Conservation (phyloP, 768 basidiomycete species). For the Kwoniella shandongensis region DNA sequence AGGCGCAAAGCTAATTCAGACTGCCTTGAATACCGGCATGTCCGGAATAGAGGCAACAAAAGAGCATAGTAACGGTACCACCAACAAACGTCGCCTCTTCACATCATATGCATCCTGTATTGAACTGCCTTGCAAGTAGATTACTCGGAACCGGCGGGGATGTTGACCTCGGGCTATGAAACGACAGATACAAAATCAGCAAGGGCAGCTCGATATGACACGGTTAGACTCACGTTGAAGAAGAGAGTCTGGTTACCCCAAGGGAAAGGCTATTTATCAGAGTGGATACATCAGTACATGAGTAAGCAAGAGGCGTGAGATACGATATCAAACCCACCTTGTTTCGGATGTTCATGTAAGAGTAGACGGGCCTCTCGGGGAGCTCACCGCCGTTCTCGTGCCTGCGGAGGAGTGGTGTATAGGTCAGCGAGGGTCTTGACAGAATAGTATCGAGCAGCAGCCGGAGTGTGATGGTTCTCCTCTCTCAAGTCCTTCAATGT, state of each 20-base stretch:
- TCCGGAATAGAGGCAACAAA: too few relatives aligned
- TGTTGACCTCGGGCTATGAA: conserved; percentile 50
- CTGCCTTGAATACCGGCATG: too few relatives aligned
- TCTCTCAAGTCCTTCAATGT: too few relatives aligned
- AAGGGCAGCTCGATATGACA: too few relatives aligned
- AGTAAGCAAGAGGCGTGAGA: background rate
- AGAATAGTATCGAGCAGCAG: too few relatives aligned
- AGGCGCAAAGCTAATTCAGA: too few relatives aligned
- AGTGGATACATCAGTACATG: conserved; percentile 3
- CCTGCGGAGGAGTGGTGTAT: conserved; percentile 1
- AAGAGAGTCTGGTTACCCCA: conserved; percentile 51
- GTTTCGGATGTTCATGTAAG: conserved; percentile 54
- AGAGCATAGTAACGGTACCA: too few relatives aligned
- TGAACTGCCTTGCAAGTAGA: background rate
- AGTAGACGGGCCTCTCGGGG: conserved; percentile 49
- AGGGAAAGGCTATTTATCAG: conserved; percentile 19
- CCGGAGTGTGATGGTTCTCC: too few relatives aligned
- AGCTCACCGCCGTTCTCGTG: conserved; percentile 46
- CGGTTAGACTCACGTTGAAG: conserved; percentile 54
- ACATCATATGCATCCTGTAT: conserved; percentile 1
- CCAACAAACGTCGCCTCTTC: background rate
- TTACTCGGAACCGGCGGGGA: conserved; percentile 34
- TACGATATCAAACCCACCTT: conserved; percentile 37
- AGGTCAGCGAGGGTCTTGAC: too few relatives aligned
- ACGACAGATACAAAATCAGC: background rate